Conservation (phyloP, 169 alveolate genomes). For the Amoebophrya sp. region DNA sequence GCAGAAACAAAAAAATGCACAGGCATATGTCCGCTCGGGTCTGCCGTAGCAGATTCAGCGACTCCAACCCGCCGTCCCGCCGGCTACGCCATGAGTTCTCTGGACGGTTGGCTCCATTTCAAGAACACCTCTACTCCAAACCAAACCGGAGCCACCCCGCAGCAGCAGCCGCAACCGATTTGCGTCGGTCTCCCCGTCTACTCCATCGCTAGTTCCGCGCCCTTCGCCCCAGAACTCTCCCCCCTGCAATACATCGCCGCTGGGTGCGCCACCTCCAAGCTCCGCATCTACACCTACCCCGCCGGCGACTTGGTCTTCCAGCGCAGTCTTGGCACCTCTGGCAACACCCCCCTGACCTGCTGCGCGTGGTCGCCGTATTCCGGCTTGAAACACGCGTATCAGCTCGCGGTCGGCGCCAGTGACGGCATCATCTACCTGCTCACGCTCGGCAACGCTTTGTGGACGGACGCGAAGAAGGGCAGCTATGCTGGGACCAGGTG, state of each 20-base stretch:
- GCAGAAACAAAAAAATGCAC: no score
- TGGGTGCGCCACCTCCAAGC: neutral
- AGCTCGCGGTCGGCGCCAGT: neutral
- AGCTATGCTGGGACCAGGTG: neutral
- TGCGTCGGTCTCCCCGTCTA: no score
- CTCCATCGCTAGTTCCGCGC: no score
- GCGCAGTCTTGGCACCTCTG: neutral
- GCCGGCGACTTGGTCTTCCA: neutral
- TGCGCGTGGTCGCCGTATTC: neutral
- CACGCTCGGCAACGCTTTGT: neutral
- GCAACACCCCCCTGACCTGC: neutral
- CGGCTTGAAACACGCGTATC: neutral
- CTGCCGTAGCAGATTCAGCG: no score
- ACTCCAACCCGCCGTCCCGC: no score
- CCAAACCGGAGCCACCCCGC: no score
- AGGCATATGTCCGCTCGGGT: neutral
- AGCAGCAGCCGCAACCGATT: no score
- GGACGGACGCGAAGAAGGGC: neutral
- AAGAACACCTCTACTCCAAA: no score
- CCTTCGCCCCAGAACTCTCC: no score
- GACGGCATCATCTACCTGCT: neutral
- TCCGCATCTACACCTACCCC: neutral
- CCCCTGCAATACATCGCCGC: neutral
- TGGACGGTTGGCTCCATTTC: neutral
- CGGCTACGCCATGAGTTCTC: neutral